Evolutionary conservation across 176 grass and related monocot genomes (phyloP).

Genomic region (Saccharum spontaneum): DNA sequence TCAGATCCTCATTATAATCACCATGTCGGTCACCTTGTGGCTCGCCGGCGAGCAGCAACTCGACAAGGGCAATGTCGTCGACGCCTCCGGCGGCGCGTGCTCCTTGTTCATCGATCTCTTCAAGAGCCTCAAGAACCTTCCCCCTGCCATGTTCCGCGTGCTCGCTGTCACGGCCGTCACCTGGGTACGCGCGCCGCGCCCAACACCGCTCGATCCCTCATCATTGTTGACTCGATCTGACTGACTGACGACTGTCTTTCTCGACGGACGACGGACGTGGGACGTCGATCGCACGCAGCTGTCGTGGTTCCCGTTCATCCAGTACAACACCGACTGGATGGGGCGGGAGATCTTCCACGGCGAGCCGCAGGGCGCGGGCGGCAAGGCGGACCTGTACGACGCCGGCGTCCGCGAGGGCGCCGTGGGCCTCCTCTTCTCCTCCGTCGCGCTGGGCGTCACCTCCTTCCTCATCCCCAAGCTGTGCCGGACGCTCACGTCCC

Average conservation of each 20-base stretch:
- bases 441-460: slow-evolving; percentile 44
- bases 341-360: slow-evolving; percentile 57
- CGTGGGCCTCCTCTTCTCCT: slow-evolving; percentile 71
- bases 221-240: background rate
- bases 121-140: slow-evolving; percentile 63
- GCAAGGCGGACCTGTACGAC: slow-evolving; percentile 19
- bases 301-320: slow-evolving; percentile 63
- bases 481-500: slow-evolving; percentile 50
- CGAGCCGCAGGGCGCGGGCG: slow-evolving; percentile 9
- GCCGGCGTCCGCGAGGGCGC: slow-evolving; percentile 51
- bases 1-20: slow-evolving; percentile 44
- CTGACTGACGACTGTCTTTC: no score
- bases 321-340: slow-evolving; percentile 94
- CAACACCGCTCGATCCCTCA: no score
- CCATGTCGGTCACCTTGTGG: slow-evolving; percentile 40
- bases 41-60: slow-evolving; percentile 40
- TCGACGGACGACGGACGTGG: no score
- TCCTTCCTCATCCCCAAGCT: slow-evolving; percentile 56
- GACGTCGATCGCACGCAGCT: slow-evolving; percentile 34
- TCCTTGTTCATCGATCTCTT: slow-evolving; percentile 48
- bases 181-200: slow-evolving; percentile 49
- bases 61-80: background rate
- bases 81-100: background rate
- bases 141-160: slow-evolving; percentile 70
- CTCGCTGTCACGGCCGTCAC: slow-evolving; percentile 73